Conservation (phyloP, 495 filamentous ascomycete species). For the Stereocaulon alpinum region DNA sequence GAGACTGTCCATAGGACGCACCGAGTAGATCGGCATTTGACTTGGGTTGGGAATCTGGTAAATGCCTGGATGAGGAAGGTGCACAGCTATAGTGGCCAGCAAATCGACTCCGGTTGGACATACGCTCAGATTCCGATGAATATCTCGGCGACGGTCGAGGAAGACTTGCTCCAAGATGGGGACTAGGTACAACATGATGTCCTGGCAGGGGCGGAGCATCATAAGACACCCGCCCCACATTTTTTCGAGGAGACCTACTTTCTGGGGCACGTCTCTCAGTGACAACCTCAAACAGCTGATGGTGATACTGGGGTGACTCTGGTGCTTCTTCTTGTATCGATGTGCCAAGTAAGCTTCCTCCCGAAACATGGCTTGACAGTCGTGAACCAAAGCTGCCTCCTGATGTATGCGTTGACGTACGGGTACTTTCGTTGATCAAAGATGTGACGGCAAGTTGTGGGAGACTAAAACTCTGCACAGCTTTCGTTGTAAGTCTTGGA, state of each 20-base stretch:
- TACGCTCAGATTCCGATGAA: conserved; percentile 58
- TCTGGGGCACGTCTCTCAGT: conserved; percentile 11
- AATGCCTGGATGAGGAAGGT: conserved; percentile 47
- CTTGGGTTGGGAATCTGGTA: conserved; percentile 64
- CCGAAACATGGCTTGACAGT: no score
- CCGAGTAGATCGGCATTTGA: conserved; percentile 85
- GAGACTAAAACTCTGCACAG: conserved; percentile 29
- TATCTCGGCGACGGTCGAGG: conserved; percentile 61
- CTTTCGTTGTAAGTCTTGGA: conserved; percentile 28
- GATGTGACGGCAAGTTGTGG: conserved; percentile 35
- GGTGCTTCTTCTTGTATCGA: conserved; percentile 4
- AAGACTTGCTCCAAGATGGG: conserved; percentile 22
- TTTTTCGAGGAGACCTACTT: not conserved
- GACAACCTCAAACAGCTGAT: conserved; percentile 32
- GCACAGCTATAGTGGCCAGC: conserved; percentile 44
- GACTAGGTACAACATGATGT: not conserved
- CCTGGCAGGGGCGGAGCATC: conserved; percentile 2
- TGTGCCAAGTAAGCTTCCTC: not conserved
- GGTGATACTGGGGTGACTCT: conserved; percentile 42
- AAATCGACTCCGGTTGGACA: conserved; percentile 48
- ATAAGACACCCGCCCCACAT: not conserved
- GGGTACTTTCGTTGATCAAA: conserved; percentile 32
- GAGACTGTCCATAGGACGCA: conserved; percentile 76
- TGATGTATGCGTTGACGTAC: conserved; percentile 20
- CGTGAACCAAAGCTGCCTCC: conserved; percentile 9